These are phyloP conservation scores for Cystofilobasidium capitatum DNA, from an alignment of 768 basidiomycete species.

Conservation along the genomic window DNA sequence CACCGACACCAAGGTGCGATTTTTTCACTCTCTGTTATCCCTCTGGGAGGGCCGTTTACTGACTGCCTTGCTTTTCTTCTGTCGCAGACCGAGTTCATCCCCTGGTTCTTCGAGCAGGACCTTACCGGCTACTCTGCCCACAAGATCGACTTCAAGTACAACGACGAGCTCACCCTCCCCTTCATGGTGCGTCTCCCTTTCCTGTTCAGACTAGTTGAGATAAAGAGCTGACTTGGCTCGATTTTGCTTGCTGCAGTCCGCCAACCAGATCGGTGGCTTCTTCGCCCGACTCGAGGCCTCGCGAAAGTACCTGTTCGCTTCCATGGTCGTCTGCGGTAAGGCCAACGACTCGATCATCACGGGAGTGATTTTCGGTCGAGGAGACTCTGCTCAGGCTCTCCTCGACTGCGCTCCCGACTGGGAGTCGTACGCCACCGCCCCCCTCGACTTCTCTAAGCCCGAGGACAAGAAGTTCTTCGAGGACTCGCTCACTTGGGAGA, in stretches of 20 bases:
- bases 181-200: conserved; percentile 5
- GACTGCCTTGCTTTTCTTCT: background rate
- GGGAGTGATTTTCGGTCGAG: conserved; percentile 74
- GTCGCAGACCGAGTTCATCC: conserved; percentile 58
- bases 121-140: conserved; percentile 78
- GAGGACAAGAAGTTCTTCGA: conserved; percentile 85
- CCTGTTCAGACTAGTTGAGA: background rate
- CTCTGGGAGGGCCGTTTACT: background rate
- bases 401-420: conserved; percentile 73
- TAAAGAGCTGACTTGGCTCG: background rate
- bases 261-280: conserved; percentile 66
- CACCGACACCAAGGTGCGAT: conserved; percentile 85
- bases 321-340: conserved; percentile 77
- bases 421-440: conserved; percentile 75
- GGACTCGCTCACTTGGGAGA: conserved; percentile 86
- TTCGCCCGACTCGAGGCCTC: conserved; percentile 95
- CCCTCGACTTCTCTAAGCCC: conserved; percentile 61
- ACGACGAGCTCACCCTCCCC: conserved; percentile 45
- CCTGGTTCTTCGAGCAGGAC: conserved; percentile 98
- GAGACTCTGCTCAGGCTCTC: conserved; percentile 48
- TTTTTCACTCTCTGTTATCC: background rate
- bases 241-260: background rate
- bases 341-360: conserved; percentile 67
- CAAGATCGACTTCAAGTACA: conserved; percentile 95
- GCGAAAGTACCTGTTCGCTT: conserved; percentile 82